phyloP scores from a whole-genome alignment of 495 filamentous ascomycete genomes.

The Bacidia gigantensis region DNA sequence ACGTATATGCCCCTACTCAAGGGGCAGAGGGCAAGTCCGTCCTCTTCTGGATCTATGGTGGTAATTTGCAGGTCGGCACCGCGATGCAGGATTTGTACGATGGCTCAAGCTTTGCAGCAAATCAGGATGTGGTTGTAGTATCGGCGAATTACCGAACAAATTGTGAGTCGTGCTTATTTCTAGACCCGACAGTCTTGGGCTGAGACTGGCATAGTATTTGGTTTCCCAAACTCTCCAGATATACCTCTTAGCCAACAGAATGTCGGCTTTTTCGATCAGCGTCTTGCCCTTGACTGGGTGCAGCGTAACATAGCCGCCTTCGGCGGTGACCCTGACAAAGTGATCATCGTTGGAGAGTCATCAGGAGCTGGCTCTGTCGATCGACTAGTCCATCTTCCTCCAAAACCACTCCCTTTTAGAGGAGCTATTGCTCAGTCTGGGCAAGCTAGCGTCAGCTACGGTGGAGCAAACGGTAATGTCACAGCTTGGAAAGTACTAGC shows the following conservation, averaged over 20 bases:
- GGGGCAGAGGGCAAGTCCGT: constrained; percentile 22
- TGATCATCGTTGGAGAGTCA: constrained; percentile 27
- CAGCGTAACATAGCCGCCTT: constrained; percentile 24
- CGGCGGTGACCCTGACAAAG: constrained; percentile 25
- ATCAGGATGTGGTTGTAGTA: constrained; percentile 22
- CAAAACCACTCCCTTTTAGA: constrained; percentile 15
- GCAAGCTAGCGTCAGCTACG: constrained; percentile 7
- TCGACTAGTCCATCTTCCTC: constrained; percentile 10
- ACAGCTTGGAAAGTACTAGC: constrained; percentile 14
- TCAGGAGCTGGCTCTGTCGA: constrained; percentile 21
- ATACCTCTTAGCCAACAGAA: constrained; percentile 16
- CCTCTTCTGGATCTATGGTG: constrained; percentile 24
- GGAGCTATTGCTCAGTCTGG: constrained; percentile 22
- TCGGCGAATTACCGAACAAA: constrained; percentile 26
- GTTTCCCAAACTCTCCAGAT: constrained; percentile 24
- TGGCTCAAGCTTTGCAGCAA: constrained; percentile 19
- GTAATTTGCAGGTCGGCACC: constrained; percentile 14
- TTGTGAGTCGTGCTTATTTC: constrained; percentile 21
- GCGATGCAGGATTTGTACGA: constrained; percentile 20
- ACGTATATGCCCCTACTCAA: constrained; percentile 25
- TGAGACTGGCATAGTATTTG: constrained; percentile 18
- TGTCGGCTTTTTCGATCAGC: constrained; percentile 26
- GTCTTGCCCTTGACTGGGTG: constrained; percentile 28
- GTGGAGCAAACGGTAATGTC: neutral
- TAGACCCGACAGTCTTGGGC: constrained; percentile 15